Base-by-base conservation (phyloP, 768 basidiomycete genomes). In the Lactarius deliciosus region DNA sequence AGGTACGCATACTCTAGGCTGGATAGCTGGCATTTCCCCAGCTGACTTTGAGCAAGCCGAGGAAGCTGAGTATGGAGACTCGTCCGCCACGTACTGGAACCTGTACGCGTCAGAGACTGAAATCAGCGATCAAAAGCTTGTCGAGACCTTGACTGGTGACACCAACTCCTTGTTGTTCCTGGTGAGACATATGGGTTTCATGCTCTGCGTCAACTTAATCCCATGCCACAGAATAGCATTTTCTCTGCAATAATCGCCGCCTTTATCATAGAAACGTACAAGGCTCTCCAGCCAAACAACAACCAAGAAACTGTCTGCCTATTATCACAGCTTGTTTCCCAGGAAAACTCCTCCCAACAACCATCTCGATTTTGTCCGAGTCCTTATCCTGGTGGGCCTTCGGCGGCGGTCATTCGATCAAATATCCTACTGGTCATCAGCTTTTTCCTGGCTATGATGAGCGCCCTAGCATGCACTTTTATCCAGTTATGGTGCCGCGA, bases 171-270 rank as follows among this genome's bases (percentile, higher is more conserved):
- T 71, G 63, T 43, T 68, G 28, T 43, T 71, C 34, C 30, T 71
- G 47, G 70, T 71, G 58, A 59, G 70, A 50, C 9, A 4, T 28
- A 15, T 5, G 13, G 47, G 5, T 2, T 54, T 58, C 25, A 10
- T 22, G 20, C 15, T 20, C 20, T 10, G 20, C 25, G 15, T 22
- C 8, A 18, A 22, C 22, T 22, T 58, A 50, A 15, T 1, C 38
- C 47, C 38, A 40, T 15, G 1, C 30, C 5, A n/a, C n/a, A 66
- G 65, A 66, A 50, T 41, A 22, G 68, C 15, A n/a, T 72, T 16
- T 72, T 72, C 43, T 69, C 71, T 7, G 50, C 68, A 9, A 68
- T 64, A 40, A 56, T 69, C 40, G 64, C 70, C 10, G 56, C 68
- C 22, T 69, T 72, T 25, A 58, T 72, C 53, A 57, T 71, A 32